A percentile compares a stretch with the other conserved stretches of the same genome.
These are phyloP conservation scores for Blastomyces percursus DNA, from an alignment of 2,329 filamentous ascomycete species.

Conservation along the genomic window DNA sequence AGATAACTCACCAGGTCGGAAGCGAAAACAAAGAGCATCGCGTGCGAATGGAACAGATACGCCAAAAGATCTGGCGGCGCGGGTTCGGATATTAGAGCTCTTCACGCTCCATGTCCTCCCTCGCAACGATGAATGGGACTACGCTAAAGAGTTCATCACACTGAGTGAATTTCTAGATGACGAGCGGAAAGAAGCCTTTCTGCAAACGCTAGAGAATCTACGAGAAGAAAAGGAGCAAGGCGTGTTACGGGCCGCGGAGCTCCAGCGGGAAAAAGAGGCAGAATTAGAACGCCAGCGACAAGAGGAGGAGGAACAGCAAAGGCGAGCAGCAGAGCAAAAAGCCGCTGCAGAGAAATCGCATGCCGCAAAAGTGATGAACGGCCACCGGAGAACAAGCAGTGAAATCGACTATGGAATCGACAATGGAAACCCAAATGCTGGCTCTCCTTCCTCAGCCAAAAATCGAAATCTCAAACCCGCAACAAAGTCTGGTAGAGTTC, in stretches of 20 bases:
- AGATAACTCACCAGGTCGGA: slow-evolving; percentile 25
- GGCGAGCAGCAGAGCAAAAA: slow-evolving; percentile 25
- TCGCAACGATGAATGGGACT: slow-evolving; percentile 91
- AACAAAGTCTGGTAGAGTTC: slow-evolving; percentile 17
- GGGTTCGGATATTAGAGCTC: slow-evolving; percentile 85
- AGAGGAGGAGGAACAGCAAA: slow-evolving; percentile 25
- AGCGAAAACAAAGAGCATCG: slow-evolving; percentile 26
- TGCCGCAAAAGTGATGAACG: slow-evolving; percentile 17
- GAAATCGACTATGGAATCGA: slow-evolving; percentile 63
- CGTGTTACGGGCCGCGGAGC: slow-evolving; percentile 52
- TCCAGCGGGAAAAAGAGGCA: slow-evolving; percentile 50
- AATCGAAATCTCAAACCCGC: slow-evolving; percentile 21
- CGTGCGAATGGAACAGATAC: slow-evolving; percentile 59
- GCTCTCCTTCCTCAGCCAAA: slow-evolving; percentile 13
- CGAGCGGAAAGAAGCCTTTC: slow-evolving; percentile 77
- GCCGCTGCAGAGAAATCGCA: slow-evolving; percentile 28
- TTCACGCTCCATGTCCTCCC: slow-evolving; percentile 94
- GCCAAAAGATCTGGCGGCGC: slow-evolving; percentile 68
- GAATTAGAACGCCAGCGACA: slow-evolving; percentile 40
- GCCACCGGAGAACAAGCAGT: slow-evolving; percentile 46
- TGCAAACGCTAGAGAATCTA: slow-evolving; percentile 72
- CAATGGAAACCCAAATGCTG: slow-evolving; percentile 35
- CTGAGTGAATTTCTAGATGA: slow-evolving; percentile 82
- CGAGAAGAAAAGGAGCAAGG: slow-evolving; percentile 71
- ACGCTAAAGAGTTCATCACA: slow-evolving; percentile 80